These are phyloP conservation scores for Amanita molliuscula DNA, from an alignment of 768 basidiomycete species.

Conservation along the genomic window DNA sequence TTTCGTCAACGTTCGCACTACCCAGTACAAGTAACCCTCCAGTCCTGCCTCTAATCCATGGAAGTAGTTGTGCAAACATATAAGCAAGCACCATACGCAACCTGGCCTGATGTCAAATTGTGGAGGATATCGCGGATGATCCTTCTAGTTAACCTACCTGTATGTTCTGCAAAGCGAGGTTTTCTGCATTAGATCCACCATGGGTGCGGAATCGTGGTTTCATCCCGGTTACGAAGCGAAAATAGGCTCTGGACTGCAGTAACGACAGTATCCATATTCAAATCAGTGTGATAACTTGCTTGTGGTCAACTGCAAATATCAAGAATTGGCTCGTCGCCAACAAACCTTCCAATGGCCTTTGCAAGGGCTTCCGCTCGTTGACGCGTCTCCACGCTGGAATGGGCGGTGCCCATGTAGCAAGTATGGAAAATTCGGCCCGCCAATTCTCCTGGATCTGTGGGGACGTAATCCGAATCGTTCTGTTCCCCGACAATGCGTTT, in stretches of 20 bases:
- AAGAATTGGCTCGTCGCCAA: not conserved
- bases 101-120: constrained; percentile 47
- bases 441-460: constrained; percentile 83
- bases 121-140: not conserved
- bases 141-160: constrained; percentile 37
- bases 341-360: constrained; percentile 81
- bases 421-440: constrained; percentile 86
- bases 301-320: not conserved
- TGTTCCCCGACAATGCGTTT: constrained; percentile 81
- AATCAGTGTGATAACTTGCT: constrained; percentile 79
- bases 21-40: constrained; percentile 94
- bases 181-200: constrained; percentile 83
- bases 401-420: constrained; percentile 98
- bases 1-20: constrained; percentile 97
- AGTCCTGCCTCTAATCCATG: constrained; percentile 75
- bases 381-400: constrained; percentile 83
- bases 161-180: constrained; percentile 95
- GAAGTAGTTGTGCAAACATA: constrained; percentile 89
- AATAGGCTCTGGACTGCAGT: constrained; percentile 80
- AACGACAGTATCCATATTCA: constrained; percentile 94
- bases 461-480: constrained; percentile 72
- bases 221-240: constrained; percentile 58
- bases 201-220: constrained; percentile 68
- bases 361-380: constrained; percentile 79
- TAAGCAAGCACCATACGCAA: constrained; percentile 93